Conservation (phyloP, 257 asterid species). For the Phtheirospermum japonicum region DNA sequence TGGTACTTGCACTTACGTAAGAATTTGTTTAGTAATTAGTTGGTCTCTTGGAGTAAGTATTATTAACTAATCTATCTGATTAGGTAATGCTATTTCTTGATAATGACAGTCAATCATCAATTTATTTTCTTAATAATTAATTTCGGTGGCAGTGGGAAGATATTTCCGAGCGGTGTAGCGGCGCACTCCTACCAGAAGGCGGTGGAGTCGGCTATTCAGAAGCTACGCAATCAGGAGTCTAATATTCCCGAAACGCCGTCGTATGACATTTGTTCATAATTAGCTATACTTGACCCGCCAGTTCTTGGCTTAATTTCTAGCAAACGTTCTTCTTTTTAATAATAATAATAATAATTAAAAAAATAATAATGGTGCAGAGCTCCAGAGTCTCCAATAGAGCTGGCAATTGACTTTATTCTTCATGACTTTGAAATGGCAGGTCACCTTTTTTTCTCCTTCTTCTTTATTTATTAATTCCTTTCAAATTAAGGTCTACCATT, state of each 20-base stretch:
- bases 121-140: background rate
- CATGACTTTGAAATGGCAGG: constrained; percentile 99
- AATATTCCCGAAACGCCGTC: constrained; percentile 42
- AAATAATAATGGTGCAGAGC: constrained; percentile 31
- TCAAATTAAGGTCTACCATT: too few species aligned
- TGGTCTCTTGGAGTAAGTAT: too few species aligned
- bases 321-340: background rate
- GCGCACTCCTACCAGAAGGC: constrained; percentile 79
- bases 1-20: too few species aligned
- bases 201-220: constrained; percentile 74
- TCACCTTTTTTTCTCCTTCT: constrained; percentile 8
- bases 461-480: too few species aligned
- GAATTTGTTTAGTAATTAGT: too few species aligned
- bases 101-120: too few species aligned
- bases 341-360: background rate
- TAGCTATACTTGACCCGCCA: background rate
- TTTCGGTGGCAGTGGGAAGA: constrained; percentile 56
- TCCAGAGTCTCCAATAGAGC: constrained; percentile 83
- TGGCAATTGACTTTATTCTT: constrained; percentile 91
- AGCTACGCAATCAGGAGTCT: constrained; percentile 46
- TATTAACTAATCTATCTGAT: too few species aligned
- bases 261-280: constrained; percentile 25
- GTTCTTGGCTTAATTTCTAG: too few species aligned
- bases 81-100: too few species aligned
- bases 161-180: constrained; percentile 82